Evolutionary conservation across 371 early-diverging fungal species (phyloP), one percentile per base, ranked within the genome.

Genomic region (Lichtheimia ramosa): DNA sequence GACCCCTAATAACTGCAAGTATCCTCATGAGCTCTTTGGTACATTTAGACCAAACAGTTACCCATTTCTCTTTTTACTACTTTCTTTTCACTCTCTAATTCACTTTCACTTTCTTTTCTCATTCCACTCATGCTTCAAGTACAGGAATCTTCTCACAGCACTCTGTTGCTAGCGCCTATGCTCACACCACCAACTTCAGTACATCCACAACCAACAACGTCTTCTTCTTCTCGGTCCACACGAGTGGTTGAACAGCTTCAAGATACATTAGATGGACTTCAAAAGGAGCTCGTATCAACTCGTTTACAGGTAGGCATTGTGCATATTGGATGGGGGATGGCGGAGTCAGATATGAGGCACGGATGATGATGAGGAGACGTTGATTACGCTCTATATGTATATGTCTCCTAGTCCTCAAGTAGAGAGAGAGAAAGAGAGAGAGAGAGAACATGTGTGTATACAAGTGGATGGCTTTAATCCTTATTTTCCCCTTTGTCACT

Each of bases 241-340:
- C 70, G 70, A 40, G 76, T 74, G 3, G 62, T 74, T 56, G 80
- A 76, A 48, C 76, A 79, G 50, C 56, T 74, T 3, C 67, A 58
- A 41, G 58, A 59, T 48, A 74, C 58, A 42, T 56, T 65, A 18
- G 70, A 72, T 6, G 48, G 43, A 5, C 53, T 74, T 21, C 68
- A 74, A 42, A 69, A 64, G 48, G 76, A 79, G 34, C 50, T 76
- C 1, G 55, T 52, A 8, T 41, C 62, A 10, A 69, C 63, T 25
- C 66, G 62, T 23, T 23, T 59, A 23, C 74, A 79, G 69, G 79
- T 79, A 72, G 52, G 34, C 40, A 20, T n/a, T 15, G n/a, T 8
- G 10, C 8, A 34, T 34, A 34, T 8, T 34, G 34, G 10, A 34
- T 10, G 10, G 34, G 34, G 34, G 6, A 10, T 6, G 34, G 34